phyloP scores from a whole-genome alignment of 2,329 filamentous ascomycete species.

The Fusarium phyllophilum region DNA sequence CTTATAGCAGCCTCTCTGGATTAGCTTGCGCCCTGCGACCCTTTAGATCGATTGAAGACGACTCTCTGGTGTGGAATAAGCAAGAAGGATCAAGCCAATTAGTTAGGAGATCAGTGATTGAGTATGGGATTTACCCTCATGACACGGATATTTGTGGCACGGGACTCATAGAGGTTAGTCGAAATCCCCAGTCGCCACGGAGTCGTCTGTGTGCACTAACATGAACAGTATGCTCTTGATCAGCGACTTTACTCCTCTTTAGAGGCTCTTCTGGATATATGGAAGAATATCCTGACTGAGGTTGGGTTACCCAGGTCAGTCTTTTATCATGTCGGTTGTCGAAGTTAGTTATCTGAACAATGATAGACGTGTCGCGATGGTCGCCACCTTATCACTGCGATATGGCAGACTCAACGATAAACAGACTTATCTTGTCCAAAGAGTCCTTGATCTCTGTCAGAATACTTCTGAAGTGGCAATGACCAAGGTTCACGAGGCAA shows the following conservation, averaged over 20 bases:
- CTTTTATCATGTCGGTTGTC: fast-evolving
- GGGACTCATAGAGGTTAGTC: constrained; percentile 18
- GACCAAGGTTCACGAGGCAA: constrained; percentile 5
- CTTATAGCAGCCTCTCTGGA: background rate
- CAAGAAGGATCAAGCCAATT: background rate
- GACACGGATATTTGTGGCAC: background rate
- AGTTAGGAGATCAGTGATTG: background rate
- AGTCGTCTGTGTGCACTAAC: background rate
- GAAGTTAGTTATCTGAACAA: fast-evolving
- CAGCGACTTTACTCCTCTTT: fast-evolving
- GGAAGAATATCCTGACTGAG: background rate
- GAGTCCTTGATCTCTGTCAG: background rate
- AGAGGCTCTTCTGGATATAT: background rate
- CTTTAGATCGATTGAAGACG: fast-evolving
- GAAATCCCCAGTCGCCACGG: fast-evolving
- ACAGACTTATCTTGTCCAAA: background rate
- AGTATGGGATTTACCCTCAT: background rate
- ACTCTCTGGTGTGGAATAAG: fast-evolving
- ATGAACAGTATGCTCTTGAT: background rate
- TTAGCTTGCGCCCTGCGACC: constrained; percentile 12
- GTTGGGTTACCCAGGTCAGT: constrained; percentile 7
- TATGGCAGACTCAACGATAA: fast-evolving
- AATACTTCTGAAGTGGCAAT: background rate
- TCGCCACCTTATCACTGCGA: background rate
- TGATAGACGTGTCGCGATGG: background rate